phyloP scores from a whole-genome alignment of 495 filamentous ascomycete genomes.

The Neurospora sp. region DNA sequence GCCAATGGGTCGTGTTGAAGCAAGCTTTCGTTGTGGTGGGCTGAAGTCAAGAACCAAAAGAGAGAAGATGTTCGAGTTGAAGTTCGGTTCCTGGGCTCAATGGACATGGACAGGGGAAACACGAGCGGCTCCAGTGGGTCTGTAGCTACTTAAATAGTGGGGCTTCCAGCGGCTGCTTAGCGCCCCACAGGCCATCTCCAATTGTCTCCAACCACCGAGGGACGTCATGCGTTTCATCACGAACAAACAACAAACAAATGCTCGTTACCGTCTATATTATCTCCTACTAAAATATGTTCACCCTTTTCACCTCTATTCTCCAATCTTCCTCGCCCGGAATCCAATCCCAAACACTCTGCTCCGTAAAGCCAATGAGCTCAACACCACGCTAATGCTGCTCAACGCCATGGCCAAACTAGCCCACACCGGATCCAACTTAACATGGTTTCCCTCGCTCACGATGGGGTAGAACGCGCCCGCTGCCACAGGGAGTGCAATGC shows the following conservation, averaged over 20 bases:
- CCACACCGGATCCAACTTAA: constrained; percentile 70
- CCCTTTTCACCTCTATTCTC: not conserved
- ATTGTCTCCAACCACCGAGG: not conserved
- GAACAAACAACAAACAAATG: not conserved
- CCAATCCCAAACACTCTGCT: constrained; percentile 36
- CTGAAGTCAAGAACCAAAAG: not conserved
- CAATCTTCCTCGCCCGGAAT: constrained; percentile 28
- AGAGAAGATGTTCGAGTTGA: not conserved
- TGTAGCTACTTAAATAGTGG: not conserved
- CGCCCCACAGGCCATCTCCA: not conserved
- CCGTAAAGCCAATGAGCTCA: constrained; percentile 59
- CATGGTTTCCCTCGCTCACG: constrained; percentile 37
- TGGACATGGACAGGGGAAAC: not conserved
- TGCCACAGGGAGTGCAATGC: constrained; percentile 68
- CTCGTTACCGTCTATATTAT: not conserved
- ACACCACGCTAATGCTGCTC: constrained; percentile 72
- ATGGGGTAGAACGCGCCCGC: constrained; percentile 73
- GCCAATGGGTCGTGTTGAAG: not conserved
- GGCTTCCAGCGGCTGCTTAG: not conserved
- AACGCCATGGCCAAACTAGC: constrained; percentile 78
- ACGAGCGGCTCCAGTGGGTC: not conserved
- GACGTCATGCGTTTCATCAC: not conserved
- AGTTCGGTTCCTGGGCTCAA: not conserved
- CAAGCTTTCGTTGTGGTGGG: not conserved
- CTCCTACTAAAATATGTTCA: not conserved